phyloP scores from a whole-genome alignment of 163 green algal genomes.

The Botryococcus braunii region DNA sequence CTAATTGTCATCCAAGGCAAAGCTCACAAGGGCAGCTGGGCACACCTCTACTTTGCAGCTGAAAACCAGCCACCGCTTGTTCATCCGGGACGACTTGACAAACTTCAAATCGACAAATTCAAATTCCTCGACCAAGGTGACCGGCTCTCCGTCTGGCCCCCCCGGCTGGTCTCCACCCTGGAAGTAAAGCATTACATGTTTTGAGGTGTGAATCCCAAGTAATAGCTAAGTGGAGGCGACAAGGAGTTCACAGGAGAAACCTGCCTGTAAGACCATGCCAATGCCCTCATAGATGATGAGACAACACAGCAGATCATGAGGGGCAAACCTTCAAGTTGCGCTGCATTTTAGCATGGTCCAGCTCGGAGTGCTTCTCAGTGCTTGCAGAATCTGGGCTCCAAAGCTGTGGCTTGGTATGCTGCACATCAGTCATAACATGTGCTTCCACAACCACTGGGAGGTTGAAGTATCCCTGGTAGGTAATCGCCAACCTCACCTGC shows the following conservation, averaged over 20 bases:
- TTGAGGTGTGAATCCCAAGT: too few species aligned
- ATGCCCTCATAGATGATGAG: too few species aligned
- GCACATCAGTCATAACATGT: slow-evolving; percentile 8
- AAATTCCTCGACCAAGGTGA: slow-evolving; percentile 22
- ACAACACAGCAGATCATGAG: too few species aligned
- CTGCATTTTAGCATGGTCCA: slow-evolving; percentile 12
- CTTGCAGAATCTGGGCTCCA: slow-evolving; percentile 12
- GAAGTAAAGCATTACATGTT: too few species aligned
- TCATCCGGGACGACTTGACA: slow-evolving; percentile 25
- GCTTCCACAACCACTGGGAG: slow-evolving; percentile 9
- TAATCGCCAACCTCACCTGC: slow-evolving; percentile 14
- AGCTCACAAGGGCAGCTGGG: too few species aligned
- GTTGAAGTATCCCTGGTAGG: slow-evolving; percentile 6
- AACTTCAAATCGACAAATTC: slow-evolving; percentile 23
- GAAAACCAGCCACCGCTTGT: slow-evolving; percentile 26
- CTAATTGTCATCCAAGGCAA: too few species aligned
- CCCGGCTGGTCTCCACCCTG: too few species aligned
- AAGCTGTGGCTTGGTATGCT: slow-evolving; percentile 5
- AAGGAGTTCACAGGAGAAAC: too few species aligned
- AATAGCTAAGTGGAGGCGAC: too few species aligned
- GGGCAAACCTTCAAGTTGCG: slow-evolving; percentile 4
- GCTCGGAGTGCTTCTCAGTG: slow-evolving; percentile 6
- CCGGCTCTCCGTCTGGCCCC: too few species aligned
- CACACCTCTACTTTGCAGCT: slow-evolving; percentile 16
- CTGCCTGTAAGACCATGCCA: too few species aligned